phyloP scores from a whole-genome alignment of 495 filamentous ascomycete species.

The Gamarada debralockiae region DNA sequence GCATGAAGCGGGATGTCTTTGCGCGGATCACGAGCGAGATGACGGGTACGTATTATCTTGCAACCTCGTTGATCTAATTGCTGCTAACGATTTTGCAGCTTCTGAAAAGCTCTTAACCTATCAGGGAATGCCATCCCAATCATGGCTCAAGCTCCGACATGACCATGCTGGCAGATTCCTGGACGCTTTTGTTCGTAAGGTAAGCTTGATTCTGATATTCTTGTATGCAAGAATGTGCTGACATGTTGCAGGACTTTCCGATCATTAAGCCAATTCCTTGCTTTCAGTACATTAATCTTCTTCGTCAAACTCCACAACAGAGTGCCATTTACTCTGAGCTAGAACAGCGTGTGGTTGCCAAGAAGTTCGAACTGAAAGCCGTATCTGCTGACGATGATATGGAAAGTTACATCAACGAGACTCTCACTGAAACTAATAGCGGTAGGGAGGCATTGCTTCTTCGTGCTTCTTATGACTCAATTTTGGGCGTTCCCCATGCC shows the following conservation, averaged over 20 bases:
- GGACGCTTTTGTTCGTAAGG: constrained; percentile 42
- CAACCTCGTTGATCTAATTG: neutral
- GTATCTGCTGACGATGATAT: constrained; percentile 22
- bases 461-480: neutral
- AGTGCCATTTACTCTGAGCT: constrained; percentile 43
- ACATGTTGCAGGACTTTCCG: constrained; percentile 5
- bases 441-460: neutral
- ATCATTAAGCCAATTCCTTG: constrained; percentile 40
- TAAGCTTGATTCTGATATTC: constrained; percentile 3
- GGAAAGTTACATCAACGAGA: neutral
- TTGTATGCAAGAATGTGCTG: neutral
- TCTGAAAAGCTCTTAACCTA: constrained; percentile 12
- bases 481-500: neutral
- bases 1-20: constrained; percentile 22
- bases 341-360: constrained; percentile 37
- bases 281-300: constrained; percentile 33
- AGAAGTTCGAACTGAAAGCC: constrained; percentile 36
- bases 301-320: constrained; percentile 38
- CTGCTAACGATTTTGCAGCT: neutral
- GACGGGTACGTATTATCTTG: constrained; percentile 28
- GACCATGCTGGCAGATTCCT: constrained; percentile 49
- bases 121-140: constrained; percentile 35
- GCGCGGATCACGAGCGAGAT: constrained; percentile 30
- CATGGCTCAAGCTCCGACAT: constrained; percentile 49
- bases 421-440: neutral